phyloP scores from a whole-genome alignment of 768 basidiomycete genomes.

The Mycena galericulata region DNA sequence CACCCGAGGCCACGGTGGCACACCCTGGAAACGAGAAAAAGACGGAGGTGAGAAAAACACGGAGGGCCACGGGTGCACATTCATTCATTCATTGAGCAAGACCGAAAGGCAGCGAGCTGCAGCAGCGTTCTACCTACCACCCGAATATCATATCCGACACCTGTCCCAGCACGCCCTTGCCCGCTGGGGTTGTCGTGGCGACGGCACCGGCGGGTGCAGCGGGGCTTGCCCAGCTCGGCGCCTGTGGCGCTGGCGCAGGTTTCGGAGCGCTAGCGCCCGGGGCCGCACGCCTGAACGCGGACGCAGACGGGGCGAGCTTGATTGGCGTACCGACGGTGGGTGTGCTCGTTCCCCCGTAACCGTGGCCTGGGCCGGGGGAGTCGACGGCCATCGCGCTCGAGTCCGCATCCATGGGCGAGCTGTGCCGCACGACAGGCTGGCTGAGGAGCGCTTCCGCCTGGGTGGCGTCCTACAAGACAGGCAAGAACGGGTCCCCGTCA shows the following conservation, averaged over 20 bases:
- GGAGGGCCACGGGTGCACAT: no score
- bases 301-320: slow-evolving; percentile 75
- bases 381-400: slow-evolving; percentile 64
- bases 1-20: neutral
- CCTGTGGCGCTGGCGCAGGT: neutral
- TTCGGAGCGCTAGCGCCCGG: slow-evolving; percentile 26
- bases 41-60: neutral
- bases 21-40: slow-evolving; percentile 11
- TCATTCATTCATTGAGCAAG: neutral
- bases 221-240: neutral
- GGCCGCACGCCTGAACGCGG: slow-evolving; percentile 71
- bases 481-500: no score
- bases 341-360: slow-evolving; percentile 28
- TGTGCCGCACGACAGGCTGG: slow-evolving; percentile 46
- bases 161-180: slow-evolving; percentile 75
- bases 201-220: no score
- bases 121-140: slow-evolving; percentile 61
- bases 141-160: slow-evolving; percentile 86
- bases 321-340: slow-evolving; percentile 74
- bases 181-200: no score
- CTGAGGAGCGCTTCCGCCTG: slow-evolving; percentile 68
- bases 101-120: no score
- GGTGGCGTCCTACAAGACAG: slow-evolving; percentile 67
- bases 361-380: slow-evolving; percentile 45
- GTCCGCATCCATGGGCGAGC: slow-evolving; percentile 34